phyloP scores from a whole-genome alignment of 768 basidiomycete genomes.

The Mycena olivaceomarginata region DNA sequence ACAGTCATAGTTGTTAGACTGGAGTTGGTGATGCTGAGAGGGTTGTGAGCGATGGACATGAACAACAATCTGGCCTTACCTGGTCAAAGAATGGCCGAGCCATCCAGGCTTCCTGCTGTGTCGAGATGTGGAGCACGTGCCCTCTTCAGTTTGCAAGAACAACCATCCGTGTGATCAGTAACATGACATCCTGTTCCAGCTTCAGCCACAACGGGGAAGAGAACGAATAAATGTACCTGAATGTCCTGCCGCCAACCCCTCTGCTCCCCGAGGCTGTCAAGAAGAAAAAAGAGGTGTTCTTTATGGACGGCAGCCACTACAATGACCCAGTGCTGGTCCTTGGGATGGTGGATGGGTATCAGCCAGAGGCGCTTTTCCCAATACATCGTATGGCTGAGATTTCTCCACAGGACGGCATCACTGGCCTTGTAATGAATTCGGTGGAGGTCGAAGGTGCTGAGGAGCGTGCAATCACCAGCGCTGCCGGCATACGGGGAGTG shows the following conservation, averaged over 20 bases:
- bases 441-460: conserved; percentile 47
- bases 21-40: background rate
- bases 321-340: conserved; percentile 57
- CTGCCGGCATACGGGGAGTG: background rate
- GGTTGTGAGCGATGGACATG: background rate
- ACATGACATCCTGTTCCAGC: background rate
- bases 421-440: conserved; percentile 40
- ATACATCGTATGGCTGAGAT: conserved; percentile 40
- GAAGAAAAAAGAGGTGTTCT: conserved; percentile 49
- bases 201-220: background rate
- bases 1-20: background rate
- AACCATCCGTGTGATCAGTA: background rate
- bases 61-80: background rate
- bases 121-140: background rate
- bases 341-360: conserved; percentile 56
- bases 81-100: background rate
- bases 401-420: conserved; percentile 49
- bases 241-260: conserved; percentile 21
- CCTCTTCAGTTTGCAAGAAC: background rate
- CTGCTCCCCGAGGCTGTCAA: conserved; percentile 54
- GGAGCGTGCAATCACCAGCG: conserved; percentile 26
- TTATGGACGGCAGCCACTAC: conserved; percentile 43
- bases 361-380: conserved; percentile 59
- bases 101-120: background rate
- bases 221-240: background rate